A percentile compares a stretch with the other conserved stretches of the same genome.
Evolutionary conservation across 2,329 filamentous ascomycete genomes (phyloP).

Genomic region (Diaporthe eres): DNA sequence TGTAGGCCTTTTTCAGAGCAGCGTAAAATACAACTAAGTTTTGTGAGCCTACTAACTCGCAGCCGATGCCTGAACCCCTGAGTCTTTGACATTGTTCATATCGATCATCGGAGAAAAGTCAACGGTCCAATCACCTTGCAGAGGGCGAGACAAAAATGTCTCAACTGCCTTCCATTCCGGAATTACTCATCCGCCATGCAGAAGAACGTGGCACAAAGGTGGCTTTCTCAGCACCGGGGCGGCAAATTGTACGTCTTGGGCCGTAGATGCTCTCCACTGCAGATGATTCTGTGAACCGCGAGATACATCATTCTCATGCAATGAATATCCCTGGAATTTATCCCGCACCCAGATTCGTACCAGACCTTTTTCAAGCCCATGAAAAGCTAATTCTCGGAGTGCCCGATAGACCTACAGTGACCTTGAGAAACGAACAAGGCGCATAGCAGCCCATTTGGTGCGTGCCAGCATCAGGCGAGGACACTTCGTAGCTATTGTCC

Average conservation of each 20-base stretch:
- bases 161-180: conserved; percentile 9
- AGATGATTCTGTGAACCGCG: background rate
- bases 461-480: background rate
- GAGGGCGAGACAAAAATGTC: background rate
- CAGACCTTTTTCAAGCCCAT: background rate
- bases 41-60: background rate
- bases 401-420: conserved; percentile 9
- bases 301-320: background rate
- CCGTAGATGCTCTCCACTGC: no score
- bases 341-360: no score
- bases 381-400: background rate
- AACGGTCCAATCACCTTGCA: background rate
- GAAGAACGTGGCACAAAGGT: conserved; percentile 4
- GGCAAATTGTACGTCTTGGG: background rate
- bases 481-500: conserved; percentile 7
- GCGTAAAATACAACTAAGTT: background rate
- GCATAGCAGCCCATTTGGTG: background rate
- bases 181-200: conserved; percentile 20
- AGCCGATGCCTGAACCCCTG: background rate
- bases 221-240: conserved; percentile 12
- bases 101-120: no score
- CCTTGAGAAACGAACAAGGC: background rate
- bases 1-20: background rate
- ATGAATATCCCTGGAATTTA: no score
- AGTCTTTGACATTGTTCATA: background rate